phyloP scores from a whole-genome alignment of 2,329 filamentous ascomycete species.

The Thermoascus crustaceus region DNA sequence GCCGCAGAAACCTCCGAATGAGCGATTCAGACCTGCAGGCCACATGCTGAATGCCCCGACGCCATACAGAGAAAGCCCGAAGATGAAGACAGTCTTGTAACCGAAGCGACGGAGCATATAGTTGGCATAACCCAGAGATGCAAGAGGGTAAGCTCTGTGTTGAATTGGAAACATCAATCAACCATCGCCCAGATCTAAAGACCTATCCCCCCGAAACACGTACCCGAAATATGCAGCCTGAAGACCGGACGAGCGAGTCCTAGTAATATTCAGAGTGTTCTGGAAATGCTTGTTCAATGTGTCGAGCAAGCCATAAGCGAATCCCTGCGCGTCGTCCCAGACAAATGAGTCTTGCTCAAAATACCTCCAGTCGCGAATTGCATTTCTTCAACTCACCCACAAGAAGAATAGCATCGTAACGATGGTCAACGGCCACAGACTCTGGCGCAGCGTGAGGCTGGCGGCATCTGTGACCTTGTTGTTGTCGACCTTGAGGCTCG shows the following conservation, averaged over 20 bases:
- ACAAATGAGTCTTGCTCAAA: too few relatives aligned
- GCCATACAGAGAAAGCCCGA: conserved; percentile 62
- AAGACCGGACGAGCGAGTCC: conserved; percentile 52
- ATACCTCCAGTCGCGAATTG: neutral
- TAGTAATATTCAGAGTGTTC: conserved; percentile 46
- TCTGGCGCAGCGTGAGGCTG: conserved; percentile 36
- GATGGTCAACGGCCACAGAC: conserved; percentile 35
- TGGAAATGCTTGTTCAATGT: conserved; percentile 52
- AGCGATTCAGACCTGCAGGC: conserved; percentile 66
- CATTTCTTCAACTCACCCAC: conserved; percentile 33
- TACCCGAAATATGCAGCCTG: conserved; percentile 59
- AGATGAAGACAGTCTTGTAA: conserved; percentile 73
- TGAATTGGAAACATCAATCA: conserved; percentile 1
- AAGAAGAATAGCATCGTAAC: conserved; percentile 46
- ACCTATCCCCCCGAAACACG: too few relatives aligned
- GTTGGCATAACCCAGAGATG: conserved; percentile 45
- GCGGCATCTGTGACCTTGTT: conserved; percentile 32
- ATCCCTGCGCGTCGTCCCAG: conserved; percentile 27
- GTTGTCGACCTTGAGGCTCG: conserved; percentile 26
- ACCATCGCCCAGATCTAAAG: neutral
- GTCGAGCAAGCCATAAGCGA: conserved; percentile 43
- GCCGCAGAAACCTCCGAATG: conserved; percentile 66
- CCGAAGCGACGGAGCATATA: conserved; percentile 64
- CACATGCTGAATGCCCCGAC: conserved; percentile 74
- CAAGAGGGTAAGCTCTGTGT: conserved; percentile 44